phyloP scores from a whole-genome alignment of 2,329 filamentous ascomycete genomes.

The Claviceps fusiformis region DNA sequence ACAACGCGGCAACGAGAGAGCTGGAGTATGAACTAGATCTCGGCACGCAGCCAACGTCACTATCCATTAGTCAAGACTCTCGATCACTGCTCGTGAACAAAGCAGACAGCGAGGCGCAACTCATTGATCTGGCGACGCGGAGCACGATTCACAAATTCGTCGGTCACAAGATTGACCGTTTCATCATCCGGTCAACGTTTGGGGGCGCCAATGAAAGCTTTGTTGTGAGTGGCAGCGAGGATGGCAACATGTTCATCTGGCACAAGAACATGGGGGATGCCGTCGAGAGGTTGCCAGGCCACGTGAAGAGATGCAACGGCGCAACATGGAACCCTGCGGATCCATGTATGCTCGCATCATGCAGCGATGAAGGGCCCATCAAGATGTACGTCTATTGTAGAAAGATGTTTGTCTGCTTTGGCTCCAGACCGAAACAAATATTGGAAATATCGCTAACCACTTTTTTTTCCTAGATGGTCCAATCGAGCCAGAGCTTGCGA shows the following conservation, averaged over 20 bases:
- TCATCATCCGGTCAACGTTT: conserved; percentile 68
- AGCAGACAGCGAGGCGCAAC: conserved; percentile 59
- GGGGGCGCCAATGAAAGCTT: conserved; percentile 89
- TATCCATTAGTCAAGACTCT: conserved; percentile 74
- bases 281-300: conserved; percentile 64
- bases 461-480: conserved; percentile 1
- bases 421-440: too few relatives aligned
- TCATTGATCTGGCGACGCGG: conserved; percentile 64
- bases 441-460: background rate
- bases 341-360: conserved; percentile 75
- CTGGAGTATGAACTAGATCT: conserved; percentile 59
- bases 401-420: too few relatives aligned
- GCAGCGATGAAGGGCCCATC: conserved; percentile 74
- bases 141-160: conserved; percentile 61
- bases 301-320: conserved; percentile 65
- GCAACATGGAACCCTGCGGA: conserved; percentile 81
- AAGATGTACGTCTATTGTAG: conserved; percentile 57
- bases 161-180: conserved; percentile 63
- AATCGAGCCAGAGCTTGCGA: conserved; percentile 11
- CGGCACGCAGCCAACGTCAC: conserved; percentile 58
- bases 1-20: conserved; percentile 62
- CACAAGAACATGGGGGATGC: conserved; percentile 68
- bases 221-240: conserved; percentile 80
- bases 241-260: conserved; percentile 72
- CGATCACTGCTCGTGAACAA: conserved; percentile 70